Conservation (phyloP, 306 rosid species). For the Cucurbita ficifolia region DNA sequence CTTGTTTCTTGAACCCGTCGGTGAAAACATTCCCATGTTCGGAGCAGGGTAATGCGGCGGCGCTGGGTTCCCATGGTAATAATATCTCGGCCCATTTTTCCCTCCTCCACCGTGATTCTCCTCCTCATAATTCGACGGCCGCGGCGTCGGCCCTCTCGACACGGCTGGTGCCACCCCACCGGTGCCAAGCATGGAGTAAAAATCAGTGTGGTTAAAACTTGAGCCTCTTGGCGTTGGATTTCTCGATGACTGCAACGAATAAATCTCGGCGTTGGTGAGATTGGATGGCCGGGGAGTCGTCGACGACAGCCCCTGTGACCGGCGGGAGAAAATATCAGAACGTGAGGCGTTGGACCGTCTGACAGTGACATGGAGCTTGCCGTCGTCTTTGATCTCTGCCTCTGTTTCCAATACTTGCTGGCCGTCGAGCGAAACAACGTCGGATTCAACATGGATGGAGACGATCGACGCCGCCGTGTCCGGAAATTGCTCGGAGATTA, state of each 20-base stretch:
- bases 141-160: conserved; percentile 61
- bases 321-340: conserved; percentile 55
- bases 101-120: conserved; percentile 21
- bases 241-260: conserved; percentile 60
- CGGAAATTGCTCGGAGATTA: conserved; percentile 78
- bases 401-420: conserved; percentile 56
- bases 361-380: conserved; percentile 67
- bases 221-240: conserved; percentile 83
- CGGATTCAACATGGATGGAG: conserved; percentile 82
- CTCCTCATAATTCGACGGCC: conserved; percentile 58
- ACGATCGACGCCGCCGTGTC: conserved; percentile 74
- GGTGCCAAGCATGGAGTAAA: conserved; percentile 55
- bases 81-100: conserved; percentile 25
- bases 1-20: conserved; percentile 34
- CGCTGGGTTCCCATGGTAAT: conserved; percentile 21
- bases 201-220: conserved; percentile 72
- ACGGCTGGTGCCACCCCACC: conserved; percentile 25
- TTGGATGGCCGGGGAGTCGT: conserved; percentile 69
- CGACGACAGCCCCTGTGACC: conserved; percentile 57
- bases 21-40: conserved; percentile 74
- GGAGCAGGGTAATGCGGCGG: conserved; percentile 61
- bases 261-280: conserved; percentile 73
- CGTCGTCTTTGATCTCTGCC: conserved; percentile 63
- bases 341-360: conserved; percentile 69
- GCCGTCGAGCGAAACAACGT: conserved; percentile 66